These are phyloP conservation scores for Yamadazyma pseudoaaseri DNA, from an alignment of 1,139 yeast species.

Conservation along the genomic window DNA sequence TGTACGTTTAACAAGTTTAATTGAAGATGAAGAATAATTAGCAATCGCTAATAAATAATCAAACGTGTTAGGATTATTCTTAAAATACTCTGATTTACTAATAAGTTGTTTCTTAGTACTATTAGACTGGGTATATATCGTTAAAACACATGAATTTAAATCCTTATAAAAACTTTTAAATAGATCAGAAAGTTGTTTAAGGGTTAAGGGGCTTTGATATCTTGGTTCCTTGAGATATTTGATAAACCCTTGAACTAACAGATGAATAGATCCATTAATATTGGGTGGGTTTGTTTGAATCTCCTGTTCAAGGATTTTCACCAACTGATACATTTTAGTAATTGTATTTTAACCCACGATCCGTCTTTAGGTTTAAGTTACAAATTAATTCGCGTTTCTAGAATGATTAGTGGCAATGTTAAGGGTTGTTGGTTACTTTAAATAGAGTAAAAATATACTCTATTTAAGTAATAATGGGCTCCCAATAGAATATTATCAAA, in stretches of 20 bases:
- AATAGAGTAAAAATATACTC: too few relatives aligned
- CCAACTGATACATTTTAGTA: slow-evolving; percentile 2
- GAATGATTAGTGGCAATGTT: too few relatives aligned
- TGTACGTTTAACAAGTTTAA: slow-evolving; percentile 36
- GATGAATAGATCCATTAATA: slow-evolving; percentile 15
- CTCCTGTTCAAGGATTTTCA: slow-evolving; percentile 6
- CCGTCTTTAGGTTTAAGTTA: too few relatives aligned
- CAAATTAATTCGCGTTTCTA: too few relatives aligned
- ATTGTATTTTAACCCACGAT: not conserved
- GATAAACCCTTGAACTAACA: slow-evolving; percentile 29
- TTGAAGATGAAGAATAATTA: slow-evolving; percentile 39
- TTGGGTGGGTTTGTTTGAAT: slow-evolving; percentile 2
- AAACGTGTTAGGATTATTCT: slow-evolving; percentile 28
- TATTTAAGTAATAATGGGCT: too few relatives aligned
- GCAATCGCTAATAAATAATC: slow-evolving; percentile 48
- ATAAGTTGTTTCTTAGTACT: slow-evolving; percentile 39
- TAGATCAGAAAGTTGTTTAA: slow-evolving; percentile 32
- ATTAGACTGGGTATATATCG: slow-evolving; percentile 39
- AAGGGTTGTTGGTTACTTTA: too few relatives aligned
- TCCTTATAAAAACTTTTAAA: slow-evolving; percentile 39
- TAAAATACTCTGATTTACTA: slow-evolving; percentile 27
- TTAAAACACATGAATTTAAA: slow-evolving; percentile 33
- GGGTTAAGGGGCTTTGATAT: slow-evolving; percentile 40
- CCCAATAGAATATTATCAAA: too few relatives aligned
- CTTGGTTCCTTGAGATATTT: slow-evolving; percentile 45